Conservation (phyloP, 2,329 filamentous ascomycete genomes). For the Xylariaceae sp. region DNA sequence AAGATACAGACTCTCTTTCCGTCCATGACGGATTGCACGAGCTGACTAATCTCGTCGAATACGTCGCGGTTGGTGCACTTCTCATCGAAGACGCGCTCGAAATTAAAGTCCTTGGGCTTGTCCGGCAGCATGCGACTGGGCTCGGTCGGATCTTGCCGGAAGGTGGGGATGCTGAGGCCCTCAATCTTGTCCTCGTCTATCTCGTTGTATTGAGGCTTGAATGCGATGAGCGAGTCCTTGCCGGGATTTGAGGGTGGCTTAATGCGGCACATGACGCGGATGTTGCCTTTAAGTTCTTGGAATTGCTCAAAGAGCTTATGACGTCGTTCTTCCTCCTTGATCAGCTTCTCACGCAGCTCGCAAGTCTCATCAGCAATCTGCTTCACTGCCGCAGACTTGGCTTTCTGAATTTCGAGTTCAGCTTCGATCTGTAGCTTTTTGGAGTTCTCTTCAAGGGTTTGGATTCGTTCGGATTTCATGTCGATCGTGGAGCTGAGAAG, state of each 20-base stretch:
- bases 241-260: constrained; percentile 62
- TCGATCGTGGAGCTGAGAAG: constrained; percentile 26
- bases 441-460: constrained; percentile 23
- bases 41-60: constrained; percentile 93
- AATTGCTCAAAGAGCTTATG: constrained; percentile 96
- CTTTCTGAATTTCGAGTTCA: constrained; percentile 49
- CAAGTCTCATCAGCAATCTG: constrained; percentile 58
- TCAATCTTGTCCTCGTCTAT: constrained; percentile 76
- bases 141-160: constrained; percentile 79
- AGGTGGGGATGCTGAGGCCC: constrained; percentile 77
- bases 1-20: constrained; percentile 99
- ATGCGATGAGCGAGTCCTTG: constrained; percentile 65
- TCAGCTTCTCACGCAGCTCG: constrained; percentile 72
- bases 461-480: constrained; percentile 26
- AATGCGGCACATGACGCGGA: constrained; percentile 95
- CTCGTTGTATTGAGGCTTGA: constrained; percentile 62
- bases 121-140: constrained; percentile 56
- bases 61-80: constrained; percentile 75
- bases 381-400: constrained; percentile 77
- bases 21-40: constrained; percentile 93
- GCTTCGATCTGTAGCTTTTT: constrained; percentile 23
- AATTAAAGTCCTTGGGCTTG: constrained; percentile 81
- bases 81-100: constrained; percentile 88
- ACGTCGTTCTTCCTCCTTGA: constrained; percentile 85
- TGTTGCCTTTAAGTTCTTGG: constrained; percentile 96